These are phyloP conservation scores for Fusarium newnesense DNA, from an alignment of 2,329 filamentous ascomycete species.

Conservation along the genomic window DNA sequence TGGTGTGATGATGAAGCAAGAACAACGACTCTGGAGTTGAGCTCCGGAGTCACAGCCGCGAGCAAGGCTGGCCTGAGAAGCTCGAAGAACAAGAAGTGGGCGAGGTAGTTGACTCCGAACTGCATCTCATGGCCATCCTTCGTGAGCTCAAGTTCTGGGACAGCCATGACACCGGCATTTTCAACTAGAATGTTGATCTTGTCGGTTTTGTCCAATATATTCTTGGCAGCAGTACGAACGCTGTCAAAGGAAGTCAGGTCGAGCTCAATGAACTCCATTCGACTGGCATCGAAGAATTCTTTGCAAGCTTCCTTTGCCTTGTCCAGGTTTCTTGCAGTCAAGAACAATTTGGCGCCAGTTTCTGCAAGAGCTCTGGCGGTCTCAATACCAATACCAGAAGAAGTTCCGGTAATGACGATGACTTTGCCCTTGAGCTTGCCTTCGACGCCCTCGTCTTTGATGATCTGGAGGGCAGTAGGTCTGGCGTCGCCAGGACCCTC, in stretches of 20 bases:
- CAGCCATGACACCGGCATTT: conserved; percentile 57
- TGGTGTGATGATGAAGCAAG: conserved; percentile 42
- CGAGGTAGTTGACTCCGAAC: conserved; percentile 57
- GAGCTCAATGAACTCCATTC: conserved; percentile 38
- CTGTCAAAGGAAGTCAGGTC: conserved; percentile 43
- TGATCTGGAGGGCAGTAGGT: conserved; percentile 54
- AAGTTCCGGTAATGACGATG: conserved; percentile 56
- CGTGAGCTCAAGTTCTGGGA: conserved; percentile 45
- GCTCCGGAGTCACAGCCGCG: conserved; percentile 38
- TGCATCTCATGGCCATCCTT: conserved; percentile 56
- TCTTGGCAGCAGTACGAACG: conserved; percentile 36
- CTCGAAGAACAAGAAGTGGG: conserved; percentile 56
- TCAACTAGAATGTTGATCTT: conserved; percentile 53
- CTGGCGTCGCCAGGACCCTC: conserved; percentile 52
- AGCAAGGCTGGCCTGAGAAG: conserved; percentile 52
- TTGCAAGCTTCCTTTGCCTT: conserved; percentile 37
- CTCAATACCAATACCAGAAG: conserved; percentile 57
- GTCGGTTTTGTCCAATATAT: conserved; percentile 28
- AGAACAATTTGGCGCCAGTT: conserved; percentile 46
- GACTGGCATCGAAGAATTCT: conserved; percentile 20
- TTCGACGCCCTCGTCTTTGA: conserved; percentile 49
- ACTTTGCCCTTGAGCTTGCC: conserved; percentile 51
- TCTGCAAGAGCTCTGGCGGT: conserved; percentile 55
- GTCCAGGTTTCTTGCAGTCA: conserved; percentile 40
- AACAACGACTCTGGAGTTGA: conserved; percentile 50